These are phyloP conservation scores for Xylona heveae DNA, from an alignment of 495 filamentous ascomycete species.

Conservation along the genomic window DNA sequence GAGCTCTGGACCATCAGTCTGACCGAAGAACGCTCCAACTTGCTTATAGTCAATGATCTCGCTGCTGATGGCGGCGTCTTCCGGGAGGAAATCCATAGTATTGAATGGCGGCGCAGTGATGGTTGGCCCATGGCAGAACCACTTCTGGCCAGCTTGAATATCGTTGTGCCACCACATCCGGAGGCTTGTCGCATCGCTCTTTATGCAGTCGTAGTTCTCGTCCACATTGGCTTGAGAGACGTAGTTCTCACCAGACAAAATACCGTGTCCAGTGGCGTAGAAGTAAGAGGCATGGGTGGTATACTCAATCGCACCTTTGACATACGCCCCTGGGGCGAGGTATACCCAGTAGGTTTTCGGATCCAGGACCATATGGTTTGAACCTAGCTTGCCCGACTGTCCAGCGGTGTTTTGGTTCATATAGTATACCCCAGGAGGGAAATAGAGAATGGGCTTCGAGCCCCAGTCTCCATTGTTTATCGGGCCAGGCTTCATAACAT, in stretches of 20 bases:
- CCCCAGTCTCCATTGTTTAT: constrained; percentile 6
- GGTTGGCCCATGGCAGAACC: constrained; percentile 7
- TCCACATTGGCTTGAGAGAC: constrained; percentile 13
- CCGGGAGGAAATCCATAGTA: constrained; percentile 9
- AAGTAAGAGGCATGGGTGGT: constrained; percentile 4
- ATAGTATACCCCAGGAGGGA: constrained; percentile 12
- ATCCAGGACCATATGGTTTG: constrained; percentile 7
- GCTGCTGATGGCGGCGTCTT: constrained; percentile 5
- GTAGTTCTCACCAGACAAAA: constrained; percentile 14
- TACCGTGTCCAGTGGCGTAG: constrained; percentile 11
- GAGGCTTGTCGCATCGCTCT: constrained; percentile 8
- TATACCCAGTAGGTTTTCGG: constrained; percentile 11
- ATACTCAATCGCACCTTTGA: constrained; percentile 14
- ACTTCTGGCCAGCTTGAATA: constrained; percentile 6
- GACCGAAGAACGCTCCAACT: constrained; percentile 11
- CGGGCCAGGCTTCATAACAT: constrained; percentile 6
- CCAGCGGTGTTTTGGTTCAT: too few species aligned
- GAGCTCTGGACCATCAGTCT: constrained; percentile 11
- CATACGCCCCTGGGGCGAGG: constrained; percentile 14
- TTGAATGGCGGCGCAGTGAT: constrained; percentile 11
- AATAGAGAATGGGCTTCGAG: constrained; percentile 7
- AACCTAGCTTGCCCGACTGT: too few species aligned
- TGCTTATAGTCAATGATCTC: constrained; percentile 11
- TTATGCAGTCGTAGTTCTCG: constrained; percentile 5
- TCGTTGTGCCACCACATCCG: constrained; percentile 9